Percentiles rank a stretch among this genome's conserved stretches.
Evolutionary conservation across 371 early-diverging fungal genomes (phyloP).

Genomic region (Mucor indicus): DNA sequence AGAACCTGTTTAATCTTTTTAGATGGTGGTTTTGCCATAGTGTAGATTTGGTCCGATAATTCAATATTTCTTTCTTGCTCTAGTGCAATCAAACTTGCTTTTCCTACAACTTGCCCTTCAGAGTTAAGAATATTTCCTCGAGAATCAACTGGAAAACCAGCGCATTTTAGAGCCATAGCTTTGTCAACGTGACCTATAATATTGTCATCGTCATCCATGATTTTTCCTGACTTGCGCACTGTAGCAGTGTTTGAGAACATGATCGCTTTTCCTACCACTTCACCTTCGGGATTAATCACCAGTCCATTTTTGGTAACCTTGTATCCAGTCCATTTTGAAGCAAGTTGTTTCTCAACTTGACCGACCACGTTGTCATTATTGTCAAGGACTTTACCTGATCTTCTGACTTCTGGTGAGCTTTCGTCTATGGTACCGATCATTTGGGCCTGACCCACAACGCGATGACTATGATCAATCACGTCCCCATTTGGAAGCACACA

Average conservation of each 20-base stretch:
- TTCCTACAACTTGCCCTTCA: conserved; percentile 21
- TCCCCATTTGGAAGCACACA: conserved; percentile 16
- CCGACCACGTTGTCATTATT: conserved; percentile 15
- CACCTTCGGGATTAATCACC: conserved; percentile 5
- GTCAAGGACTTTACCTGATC: conserved; percentile 16
- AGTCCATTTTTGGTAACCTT: conserved; percentile 8
- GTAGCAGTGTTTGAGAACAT: conserved; percentile 13
- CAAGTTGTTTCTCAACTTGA: conserved; percentile 2
- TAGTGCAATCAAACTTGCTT: conserved; percentile 14
- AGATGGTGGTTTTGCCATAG: no score
- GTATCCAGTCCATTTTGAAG: conserved; percentile 4
- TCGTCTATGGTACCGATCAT: conserved; percentile 10
- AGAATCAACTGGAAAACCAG: conserved; percentile 16
- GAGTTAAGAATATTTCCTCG: conserved; percentile 23
- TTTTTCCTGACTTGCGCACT: conserved; percentile 22
- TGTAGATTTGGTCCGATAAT: conserved; percentile 14
- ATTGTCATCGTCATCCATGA: conserved; percentile 16
- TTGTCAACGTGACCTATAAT: conserved; percentile 18
- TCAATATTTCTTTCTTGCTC: conserved; percentile 14
- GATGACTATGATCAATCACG: conserved; percentile 6
- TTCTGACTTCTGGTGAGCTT: conserved; percentile 14
- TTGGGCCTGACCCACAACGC: conserved; percentile 13
- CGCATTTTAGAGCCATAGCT: conserved; percentile 9
- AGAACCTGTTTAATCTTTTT: conserved; percentile 26
- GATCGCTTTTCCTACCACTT: conserved; percentile 2